Conservation (phyloP, 148 eudicot species). For the Rhododendron griersonianum region DNA sequence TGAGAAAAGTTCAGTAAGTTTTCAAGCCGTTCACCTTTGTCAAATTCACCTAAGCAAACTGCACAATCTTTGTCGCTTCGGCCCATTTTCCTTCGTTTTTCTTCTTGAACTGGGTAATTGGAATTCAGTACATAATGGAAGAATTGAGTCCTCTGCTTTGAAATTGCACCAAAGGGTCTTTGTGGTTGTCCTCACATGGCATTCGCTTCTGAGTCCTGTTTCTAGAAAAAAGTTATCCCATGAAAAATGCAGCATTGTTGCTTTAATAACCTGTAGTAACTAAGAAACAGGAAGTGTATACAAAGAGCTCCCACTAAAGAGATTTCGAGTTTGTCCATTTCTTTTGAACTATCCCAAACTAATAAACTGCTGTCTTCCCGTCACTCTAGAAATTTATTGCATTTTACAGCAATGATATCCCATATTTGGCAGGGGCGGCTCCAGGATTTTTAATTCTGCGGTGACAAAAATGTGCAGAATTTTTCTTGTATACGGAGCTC, state of each 20-base stretch:
- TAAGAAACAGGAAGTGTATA: neutral
- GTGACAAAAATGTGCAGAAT: too few relatives aligned
- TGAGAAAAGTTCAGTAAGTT: constrained; percentile 35
- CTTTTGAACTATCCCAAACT: neutral
- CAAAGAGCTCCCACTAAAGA: neutral
- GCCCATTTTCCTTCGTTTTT: constrained; percentile 4
- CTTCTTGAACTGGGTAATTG: constrained; percentile 29
- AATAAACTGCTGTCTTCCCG: neutral
- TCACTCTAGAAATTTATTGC: neutral
- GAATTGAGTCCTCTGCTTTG: constrained; percentile 21
- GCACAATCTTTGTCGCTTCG: constrained; percentile 25
- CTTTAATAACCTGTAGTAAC: neutral
- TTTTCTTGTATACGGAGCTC: too few relatives aligned
- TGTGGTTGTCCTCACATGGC: neutral
- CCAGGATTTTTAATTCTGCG: too few relatives aligned
- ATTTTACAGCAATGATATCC: neutral
- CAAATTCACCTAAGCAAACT: constrained; percentile 44
- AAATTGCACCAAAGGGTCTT: neutral
- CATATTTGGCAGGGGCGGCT: neutral
- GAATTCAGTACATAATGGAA: constrained; percentile 27
- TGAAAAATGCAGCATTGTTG: neutral
- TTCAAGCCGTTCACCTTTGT: constrained; percentile 25
- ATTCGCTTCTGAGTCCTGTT: neutral
- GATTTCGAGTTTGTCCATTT: neutral
- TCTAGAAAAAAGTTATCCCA: neutral